Base-by-base conservation (phyloP, 202 grass and related monocot genomes). In the Musa balbisiana region DNA sequence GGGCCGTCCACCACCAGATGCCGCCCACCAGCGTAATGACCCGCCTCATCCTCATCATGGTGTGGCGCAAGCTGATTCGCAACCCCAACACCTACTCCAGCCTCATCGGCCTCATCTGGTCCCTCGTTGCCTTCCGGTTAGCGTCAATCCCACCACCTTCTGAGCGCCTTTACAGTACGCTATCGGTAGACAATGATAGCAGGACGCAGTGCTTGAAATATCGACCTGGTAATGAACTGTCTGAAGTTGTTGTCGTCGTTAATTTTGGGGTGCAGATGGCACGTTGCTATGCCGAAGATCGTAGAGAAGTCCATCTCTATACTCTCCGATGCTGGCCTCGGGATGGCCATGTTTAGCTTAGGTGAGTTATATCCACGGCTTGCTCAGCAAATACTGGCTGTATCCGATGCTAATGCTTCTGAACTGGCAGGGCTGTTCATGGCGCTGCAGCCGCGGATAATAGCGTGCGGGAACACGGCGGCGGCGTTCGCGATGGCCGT, bases 341-440 rank as follows among this genome's bases (percentile, higher is more conserved):
- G 95, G 21, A 99, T 99, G 95, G 95, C 95, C 64, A 99, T 99
- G 95, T 94, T 99, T 80, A 99, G 95, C 80, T 85, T 99, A 20
- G 95, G 91, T 94, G 66, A 86, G 67, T 25, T 56, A 73, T 63
- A 62, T 53, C 17, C 33, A 76, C 54, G 59, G 78, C 79, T 22
- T 21, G 21, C 15, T 10, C 13, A 53, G 2, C 8, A 3, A 17
- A 21, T 1, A 22, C 1, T 27, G 54, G 2, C 55, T 9, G 51
- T 26, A 17, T 25, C 23, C 11, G 3, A n/a, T 9, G 19, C 20
- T 51, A 11, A 22, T 10, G 50, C 1, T 50, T 20, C 10, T 56
- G 8, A 29, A 52, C 15, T 1, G 16, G 25, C 80, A 98, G 95
- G 95, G 87, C 78, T 94, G 80, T 98, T 94, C 80, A 98, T 94